These are phyloP conservation scores for Rugonectria rugulosa DNA, from an alignment of 2,329 filamentous ascomycete species.

Conservation along the genomic window DNA sequence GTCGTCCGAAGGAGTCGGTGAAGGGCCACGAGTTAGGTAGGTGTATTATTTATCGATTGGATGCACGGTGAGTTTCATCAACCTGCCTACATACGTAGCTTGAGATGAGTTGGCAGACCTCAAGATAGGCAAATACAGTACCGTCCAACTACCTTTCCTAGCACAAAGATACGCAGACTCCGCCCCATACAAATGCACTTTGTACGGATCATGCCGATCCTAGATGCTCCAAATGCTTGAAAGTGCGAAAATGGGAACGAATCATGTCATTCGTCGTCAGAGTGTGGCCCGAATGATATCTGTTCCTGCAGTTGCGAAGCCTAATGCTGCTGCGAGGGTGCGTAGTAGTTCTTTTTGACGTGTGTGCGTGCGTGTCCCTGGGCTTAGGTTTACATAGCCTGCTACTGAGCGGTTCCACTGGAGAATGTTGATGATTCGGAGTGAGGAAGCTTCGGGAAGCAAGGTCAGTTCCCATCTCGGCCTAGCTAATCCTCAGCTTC, in stretches of 20 bases:
- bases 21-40: not conserved
- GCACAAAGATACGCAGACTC: too few relatives aligned
- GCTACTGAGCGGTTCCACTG: slow-evolving; percentile 1
- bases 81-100: not conserved
- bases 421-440: slow-evolving; percentile 6
- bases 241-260: not conserved
- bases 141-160: too few relatives aligned
- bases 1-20: too few relatives aligned
- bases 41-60: not conserved
- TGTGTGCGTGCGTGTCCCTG: slow-evolving; percentile 17
- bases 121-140: too few relatives aligned
- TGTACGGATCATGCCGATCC: not conserved
- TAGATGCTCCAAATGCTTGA: not conserved
- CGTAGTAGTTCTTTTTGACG: slow-evolving; percentile 1
- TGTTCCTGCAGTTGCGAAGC: slow-evolving; percentile 17
- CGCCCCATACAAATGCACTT: not conserved
- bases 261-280: not conserved
- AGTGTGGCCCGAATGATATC: slow-evolving; percentile 7
- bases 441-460: slow-evolving; percentile 11
- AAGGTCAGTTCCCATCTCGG: slow-evolving; percentile 1
- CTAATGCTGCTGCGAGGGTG: not conserved
- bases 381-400: slow-evolving; percentile 5
- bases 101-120: not conserved
- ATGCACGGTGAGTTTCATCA: too few relatives aligned
- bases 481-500: not conserved